Conservation (phyloP, 805 yeast genomes). For the Starmerella floricola region DNA sequence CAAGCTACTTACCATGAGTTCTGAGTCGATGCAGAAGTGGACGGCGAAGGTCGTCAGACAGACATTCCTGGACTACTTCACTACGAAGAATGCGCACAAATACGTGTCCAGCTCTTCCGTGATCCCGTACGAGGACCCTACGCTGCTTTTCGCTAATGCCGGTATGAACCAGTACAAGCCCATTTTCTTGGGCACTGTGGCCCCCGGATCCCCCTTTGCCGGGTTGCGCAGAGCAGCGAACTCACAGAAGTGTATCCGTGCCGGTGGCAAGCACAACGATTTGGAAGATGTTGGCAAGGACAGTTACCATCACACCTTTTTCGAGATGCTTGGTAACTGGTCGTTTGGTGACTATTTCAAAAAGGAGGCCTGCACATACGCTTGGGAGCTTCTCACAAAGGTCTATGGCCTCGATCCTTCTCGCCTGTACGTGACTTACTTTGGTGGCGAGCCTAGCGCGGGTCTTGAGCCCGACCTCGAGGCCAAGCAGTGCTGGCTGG, state of each 20-base stretch:
- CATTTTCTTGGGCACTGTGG: conserved; percentile 92
- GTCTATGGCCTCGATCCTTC: conserved; percentile 69
- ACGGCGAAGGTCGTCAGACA: conserved; percentile 46
- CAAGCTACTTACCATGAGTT: conserved; percentile 1
- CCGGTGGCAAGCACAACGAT: conserved; percentile 96
- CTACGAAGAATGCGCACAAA: conserved; percentile 49
- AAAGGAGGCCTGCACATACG: conserved; percentile 74
- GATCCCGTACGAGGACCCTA: conserved; percentile 96
- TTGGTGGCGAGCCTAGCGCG: conserved; percentile 76
- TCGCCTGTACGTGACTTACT: conserved; percentile 88
- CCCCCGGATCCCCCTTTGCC: conserved; percentile 81
- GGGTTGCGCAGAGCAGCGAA: conserved; percentile 78
- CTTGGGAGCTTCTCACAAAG: conserved; percentile 84
- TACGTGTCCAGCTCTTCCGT: conserved; percentile 90
- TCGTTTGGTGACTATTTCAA: conserved; percentile 98
- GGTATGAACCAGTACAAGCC: conserved; percentile 99
- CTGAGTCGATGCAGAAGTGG: conserved; percentile 21
- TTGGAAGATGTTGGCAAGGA: conserved; percentile 97
- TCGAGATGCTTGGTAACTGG: conserved; percentile 99
- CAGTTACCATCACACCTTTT: conserved; percentile 95
- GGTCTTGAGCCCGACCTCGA: conserved; percentile 90
- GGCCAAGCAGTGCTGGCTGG: conserved; percentile 77
- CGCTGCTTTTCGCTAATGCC: conserved; percentile 91
- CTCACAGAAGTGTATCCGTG: conserved; percentile 97
- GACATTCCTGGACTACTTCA: conserved; percentile 76